Evolutionary conservation across 2,329 filamentous ascomycete species (phyloP).

Genomic region (Pestalotiopsis sp.): DNA sequence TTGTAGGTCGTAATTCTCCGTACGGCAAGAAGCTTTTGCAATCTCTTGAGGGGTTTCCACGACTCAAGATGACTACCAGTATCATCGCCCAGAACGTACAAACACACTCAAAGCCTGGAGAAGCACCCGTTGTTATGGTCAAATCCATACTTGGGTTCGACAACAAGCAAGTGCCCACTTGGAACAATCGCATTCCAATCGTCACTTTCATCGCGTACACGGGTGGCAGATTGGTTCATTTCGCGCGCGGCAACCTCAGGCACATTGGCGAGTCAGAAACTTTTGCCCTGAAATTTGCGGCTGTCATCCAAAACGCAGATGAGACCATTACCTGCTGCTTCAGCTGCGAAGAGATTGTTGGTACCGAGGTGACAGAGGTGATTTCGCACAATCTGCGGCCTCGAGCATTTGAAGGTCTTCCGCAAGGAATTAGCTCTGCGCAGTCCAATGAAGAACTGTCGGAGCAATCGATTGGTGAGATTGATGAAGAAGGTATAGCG

Average conservation of each 20-base stretch:
- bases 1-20: conserved; percentile 79
- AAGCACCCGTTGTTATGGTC: conserved; percentile 61
- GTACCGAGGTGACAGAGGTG: conserved; percentile 45
- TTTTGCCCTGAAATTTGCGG: conserved; percentile 59
- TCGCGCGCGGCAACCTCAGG: conserved; percentile 63
- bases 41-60: conserved; percentile 70
- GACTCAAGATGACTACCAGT: conserved; percentile 44
- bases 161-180: conserved; percentile 67
- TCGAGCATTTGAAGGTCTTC: conserved; percentile 29
- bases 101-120: conserved; percentile 31
- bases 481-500: conserved; percentile 36
- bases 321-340: conserved; percentile 69
- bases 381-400: conserved; percentile 32
- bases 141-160: conserved; percentile 70
- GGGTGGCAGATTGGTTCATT: conserved; percentile 71
- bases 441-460: too few relatives aligned
- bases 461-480: background rate
- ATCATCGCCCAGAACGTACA: conserved; percentile 23
- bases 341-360: conserved; percentile 84
- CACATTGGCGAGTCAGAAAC: conserved; percentile 64
- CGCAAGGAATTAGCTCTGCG: background rate
- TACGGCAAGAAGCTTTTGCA: conserved; percentile 74
- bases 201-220: conserved; percentile 76
- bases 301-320: conserved; percentile 54
- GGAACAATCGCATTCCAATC: conserved; percentile 66